Conservation (phyloP, 371 early-diverging fungal species). For the Mortierella sp. region DNA sequence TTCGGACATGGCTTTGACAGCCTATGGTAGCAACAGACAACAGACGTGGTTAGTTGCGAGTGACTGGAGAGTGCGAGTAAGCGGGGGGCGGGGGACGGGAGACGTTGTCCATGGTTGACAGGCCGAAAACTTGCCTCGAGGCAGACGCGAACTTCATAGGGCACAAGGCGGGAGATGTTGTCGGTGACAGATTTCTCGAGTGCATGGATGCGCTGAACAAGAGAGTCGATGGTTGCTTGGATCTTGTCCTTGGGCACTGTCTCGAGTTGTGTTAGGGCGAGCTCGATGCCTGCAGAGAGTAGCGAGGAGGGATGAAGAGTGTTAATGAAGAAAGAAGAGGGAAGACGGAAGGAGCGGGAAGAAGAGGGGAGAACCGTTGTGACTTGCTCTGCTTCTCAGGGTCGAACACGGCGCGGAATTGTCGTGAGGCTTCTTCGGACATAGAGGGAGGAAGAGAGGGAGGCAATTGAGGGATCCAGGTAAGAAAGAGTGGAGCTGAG, state of each 20-base stretch:
- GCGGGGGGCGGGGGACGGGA: too few species aligned
- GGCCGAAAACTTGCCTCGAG: constrained; percentile 44
- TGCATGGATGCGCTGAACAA: constrained; percentile 57
- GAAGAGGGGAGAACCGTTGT: neutral
- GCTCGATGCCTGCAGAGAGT: constrained; percentile 54
- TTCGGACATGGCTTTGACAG: constrained; percentile 59
- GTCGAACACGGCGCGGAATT: constrained; percentile 57
- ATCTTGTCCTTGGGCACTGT: constrained; percentile 45
- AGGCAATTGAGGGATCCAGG: neutral
- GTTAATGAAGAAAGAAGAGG: neutral
- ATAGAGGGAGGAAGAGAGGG: neutral
- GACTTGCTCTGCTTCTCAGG: constrained; percentile 49
- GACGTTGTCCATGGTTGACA: too few species aligned
- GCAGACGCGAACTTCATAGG: constrained; percentile 70
- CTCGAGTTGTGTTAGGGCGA: constrained; percentile 30
- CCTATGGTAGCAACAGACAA: constrained; percentile 52
- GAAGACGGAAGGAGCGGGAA: too few species aligned
- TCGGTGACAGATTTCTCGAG: constrained; percentile 67
- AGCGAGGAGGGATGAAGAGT: neutral
- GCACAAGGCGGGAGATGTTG: constrained; percentile 63
- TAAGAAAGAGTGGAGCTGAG: neutral
- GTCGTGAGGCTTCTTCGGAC: constrained; percentile 52
- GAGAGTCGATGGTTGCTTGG: constrained; percentile 48
- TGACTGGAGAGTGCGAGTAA: too few species aligned
- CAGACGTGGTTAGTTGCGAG: too few species aligned